Conservation (phyloP, 2,329 filamentous ascomycete species). For the Diaporthe amygdali region DNA sequence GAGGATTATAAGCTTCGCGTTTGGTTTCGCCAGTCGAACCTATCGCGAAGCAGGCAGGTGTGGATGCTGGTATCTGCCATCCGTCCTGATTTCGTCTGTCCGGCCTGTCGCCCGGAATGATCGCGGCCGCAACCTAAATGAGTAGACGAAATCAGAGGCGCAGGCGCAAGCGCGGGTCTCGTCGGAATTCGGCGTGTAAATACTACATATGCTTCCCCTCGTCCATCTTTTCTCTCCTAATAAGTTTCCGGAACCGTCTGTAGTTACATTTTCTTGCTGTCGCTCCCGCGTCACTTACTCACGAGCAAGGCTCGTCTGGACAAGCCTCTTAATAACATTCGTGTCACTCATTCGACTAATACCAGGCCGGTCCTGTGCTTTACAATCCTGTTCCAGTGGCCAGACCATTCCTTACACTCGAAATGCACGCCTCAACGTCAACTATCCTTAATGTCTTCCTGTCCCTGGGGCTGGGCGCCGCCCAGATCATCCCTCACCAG, state of each 20-base stretch:
- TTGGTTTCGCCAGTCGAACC: slow-evolving; percentile 8
- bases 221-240: neutral
- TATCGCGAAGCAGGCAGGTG: slow-evolving; percentile 11
- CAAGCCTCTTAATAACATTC: slow-evolving; percentile 1
- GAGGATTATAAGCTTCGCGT: slow-evolving; percentile 11
- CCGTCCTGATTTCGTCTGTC: neutral
- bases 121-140: slow-evolving; percentile 2
- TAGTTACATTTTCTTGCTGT: slow-evolving; percentile 2
- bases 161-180: slow-evolving; percentile 5
- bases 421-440: slow-evolving; percentile 1
- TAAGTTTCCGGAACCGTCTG: neutral
- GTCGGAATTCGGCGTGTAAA: slow-evolving; percentile 11
- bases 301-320: slow-evolving; percentile 18
- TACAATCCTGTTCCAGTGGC: neutral
- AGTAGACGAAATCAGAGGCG: neutral
- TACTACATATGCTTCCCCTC: neutral
- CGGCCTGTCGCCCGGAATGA: slow-evolving; percentile 8
- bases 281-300: neutral
- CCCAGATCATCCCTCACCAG: neutral
- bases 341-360: slow-evolving; percentile 13
- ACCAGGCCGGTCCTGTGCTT: neutral
- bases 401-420: neutral
- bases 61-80: neutral
- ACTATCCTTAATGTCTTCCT: slow-evolving; percentile 12
- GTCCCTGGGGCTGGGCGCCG: neutral